Percentiles rank a stretch among this genome's conserved stretches.
Evolutionary conservation across 1,284 basidiomycete species (phyloP).

Genomic region (Agroathelia rolfsii): DNA sequence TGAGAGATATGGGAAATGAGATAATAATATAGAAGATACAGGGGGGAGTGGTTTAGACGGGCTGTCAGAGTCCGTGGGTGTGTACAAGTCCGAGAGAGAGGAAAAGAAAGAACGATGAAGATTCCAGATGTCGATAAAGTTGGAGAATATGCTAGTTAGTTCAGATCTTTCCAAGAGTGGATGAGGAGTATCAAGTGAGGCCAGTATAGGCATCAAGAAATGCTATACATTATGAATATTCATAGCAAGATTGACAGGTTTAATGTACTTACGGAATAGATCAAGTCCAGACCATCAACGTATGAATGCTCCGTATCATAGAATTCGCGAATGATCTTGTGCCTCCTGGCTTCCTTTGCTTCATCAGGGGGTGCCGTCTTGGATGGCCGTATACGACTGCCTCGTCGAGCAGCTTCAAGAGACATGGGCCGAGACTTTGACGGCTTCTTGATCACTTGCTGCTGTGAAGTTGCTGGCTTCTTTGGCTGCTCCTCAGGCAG

Average conservation of each 20-base stretch:
- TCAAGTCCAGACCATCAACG: constrained; percentile 68
- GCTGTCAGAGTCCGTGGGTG: constrained; percentile 13
- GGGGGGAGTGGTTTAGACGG: constrained; percentile 19
- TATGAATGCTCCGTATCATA: constrained; percentile 75
- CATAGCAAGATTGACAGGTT: background rate
- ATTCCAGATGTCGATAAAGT: constrained; percentile 88
- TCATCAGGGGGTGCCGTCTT: constrained; percentile 25
- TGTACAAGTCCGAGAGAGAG: constrained; percentile 41
- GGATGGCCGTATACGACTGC: constrained; percentile 18
- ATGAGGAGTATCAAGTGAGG: constrained; percentile 51
- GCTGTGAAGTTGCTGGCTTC: constrained; percentile 11
- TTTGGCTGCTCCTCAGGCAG: constrained; percentile 37
- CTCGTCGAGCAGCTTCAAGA: constrained; percentile 24
- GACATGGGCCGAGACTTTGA: constrained; percentile 15
- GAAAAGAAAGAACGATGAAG: constrained; percentile 73
- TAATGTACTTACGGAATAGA: constrained; percentile 55
- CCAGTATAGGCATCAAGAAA: constrained; percentile 69
- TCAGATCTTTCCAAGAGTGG: constrained; percentile 62
- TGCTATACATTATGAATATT: constrained; percentile 33
- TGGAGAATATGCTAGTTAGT: constrained; percentile 74
- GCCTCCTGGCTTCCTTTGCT: constrained; percentile 28
- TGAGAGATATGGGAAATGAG: constrained; percentile 66
- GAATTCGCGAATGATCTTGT: constrained; percentile 62
- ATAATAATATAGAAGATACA: constrained; percentile 47
- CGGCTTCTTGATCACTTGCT: constrained; percentile 9